Evolutionary conservation across 352 stramenopile genomes (phyloP), one percentile per base, ranked within the genome.

Genomic region (Blastocystis sp.): DNA sequence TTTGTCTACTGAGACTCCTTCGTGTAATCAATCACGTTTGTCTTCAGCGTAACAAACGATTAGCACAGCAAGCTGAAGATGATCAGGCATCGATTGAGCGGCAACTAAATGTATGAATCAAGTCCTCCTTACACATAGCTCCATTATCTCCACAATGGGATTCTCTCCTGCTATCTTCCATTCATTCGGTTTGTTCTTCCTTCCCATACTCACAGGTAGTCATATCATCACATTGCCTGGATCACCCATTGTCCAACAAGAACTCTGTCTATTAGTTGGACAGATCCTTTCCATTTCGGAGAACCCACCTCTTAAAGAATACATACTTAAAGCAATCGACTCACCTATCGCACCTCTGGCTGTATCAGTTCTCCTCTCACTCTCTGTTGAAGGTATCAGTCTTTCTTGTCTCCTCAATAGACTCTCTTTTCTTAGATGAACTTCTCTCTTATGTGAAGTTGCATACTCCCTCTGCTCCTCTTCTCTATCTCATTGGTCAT

Each of bases 131-230:
- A 32, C 32, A 77, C n/a, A 49, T 52, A 77, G 65, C 14, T 57
- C n/a, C 21, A 42, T 7, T 77, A 52, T 51, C 12, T 77, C 0
- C n/a, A 54, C 5, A 58, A 42, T 77, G 65, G 65, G 14, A 77
- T 77, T 57, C 65, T 77, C 21, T 77, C 65, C 3, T 77, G 65
- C 2, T 77, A 77, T 29, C 21, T 77, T 52, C 65, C 65, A 0
- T 54, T 77, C 0, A 16, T 77, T 27, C 29, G 3, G 65, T 77
- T n/a, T 29, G 65, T 9, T 24, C 35, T 52, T 5, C 29, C 35
- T 27, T 37, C 0, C 19, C 21, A 56, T 56, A 35, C 11, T 21
- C 2, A 37, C 19, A 51, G 11, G 54, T 42, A 77, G 65, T 56
- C 24, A 51, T 56, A 14, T 58, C 54, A 0, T 27, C 12, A 7